Percentiles rank a stretch among this genome's conserved stretches.
phyloP scores from a whole-genome alignment of 2,329 filamentous ascomycete genomes.

The Alternaria arborescens region DNA sequence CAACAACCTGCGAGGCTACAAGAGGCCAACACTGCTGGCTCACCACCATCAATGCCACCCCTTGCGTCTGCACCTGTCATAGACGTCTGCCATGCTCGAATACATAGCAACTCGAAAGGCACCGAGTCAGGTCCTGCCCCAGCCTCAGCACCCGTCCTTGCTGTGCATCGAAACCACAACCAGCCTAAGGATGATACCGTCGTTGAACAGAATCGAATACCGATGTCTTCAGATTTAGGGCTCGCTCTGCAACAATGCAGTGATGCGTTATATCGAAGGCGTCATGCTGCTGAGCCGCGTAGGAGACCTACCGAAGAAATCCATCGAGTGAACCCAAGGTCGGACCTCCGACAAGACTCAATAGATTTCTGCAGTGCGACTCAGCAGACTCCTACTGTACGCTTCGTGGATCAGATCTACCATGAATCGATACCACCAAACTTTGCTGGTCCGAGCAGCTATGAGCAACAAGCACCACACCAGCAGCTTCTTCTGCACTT shows the following conservation, averaged over 20 bases:
- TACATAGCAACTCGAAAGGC: slow-evolving; percentile 1
- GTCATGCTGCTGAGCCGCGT: slow-evolving; percentile 4
- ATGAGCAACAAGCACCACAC: slow-evolving; percentile 38
- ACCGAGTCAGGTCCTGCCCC: background rate
- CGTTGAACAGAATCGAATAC: slow-evolving; percentile 9
- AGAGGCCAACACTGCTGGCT: slow-evolving; percentile 13
- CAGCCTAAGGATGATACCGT: background rate
- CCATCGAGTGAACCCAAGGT: background rate
- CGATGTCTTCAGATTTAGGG: slow-evolving; percentile 35
- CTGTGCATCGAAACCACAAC: background rate
- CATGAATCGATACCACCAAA: slow-evolving; percentile 15
- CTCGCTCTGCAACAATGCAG: slow-evolving; percentile 40
- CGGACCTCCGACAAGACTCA: background rate
- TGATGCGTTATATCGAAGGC: slow-evolving; percentile 24
- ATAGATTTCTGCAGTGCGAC: background rate
- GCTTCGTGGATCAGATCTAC: slow-evolving; percentile 17
- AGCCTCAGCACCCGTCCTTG: background rate
- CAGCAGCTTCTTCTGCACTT: slow-evolving; percentile 11
- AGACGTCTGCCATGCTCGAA: background rate
- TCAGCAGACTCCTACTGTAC: slow-evolving; percentile 25
- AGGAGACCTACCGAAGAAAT: slow-evolving; percentile 2
- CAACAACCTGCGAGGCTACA: slow-evolving; percentile 19
- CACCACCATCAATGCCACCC: slow-evolving; percentile 32
- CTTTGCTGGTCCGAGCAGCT: slow-evolving; percentile 32
- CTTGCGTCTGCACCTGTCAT: slow-evolving; percentile 1